Conservation (phyloP, 768 basidiomycete genomes). For the Boletellus ananiceps region DNA sequence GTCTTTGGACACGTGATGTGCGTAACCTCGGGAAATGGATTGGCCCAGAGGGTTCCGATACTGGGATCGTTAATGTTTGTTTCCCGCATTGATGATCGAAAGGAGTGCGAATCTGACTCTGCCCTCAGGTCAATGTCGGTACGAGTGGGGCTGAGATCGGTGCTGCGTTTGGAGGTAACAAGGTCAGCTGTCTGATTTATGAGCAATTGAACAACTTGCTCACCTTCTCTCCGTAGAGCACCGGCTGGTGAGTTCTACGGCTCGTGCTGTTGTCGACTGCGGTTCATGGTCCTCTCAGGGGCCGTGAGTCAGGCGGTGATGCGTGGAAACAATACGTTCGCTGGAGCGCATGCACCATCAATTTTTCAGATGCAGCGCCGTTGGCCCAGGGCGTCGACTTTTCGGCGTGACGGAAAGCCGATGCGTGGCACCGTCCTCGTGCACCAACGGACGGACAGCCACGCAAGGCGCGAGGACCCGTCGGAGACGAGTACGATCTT, state of each 20-base stretch:
- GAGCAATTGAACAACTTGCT: conserved; percentile 13
- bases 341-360: conserved; percentile 90
- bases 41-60: conserved; percentile 82
- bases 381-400: conserved; percentile 94
- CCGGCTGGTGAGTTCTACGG: conserved; percentile 60
- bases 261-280: conserved; percentile 13
- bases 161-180: conserved; percentile 93
- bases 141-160: conserved; percentile 72
- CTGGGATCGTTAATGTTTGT: conserved; percentile 88
- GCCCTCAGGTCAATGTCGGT: conserved; percentile 54
- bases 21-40: conserved; percentile 88
- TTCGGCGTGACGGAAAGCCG: conserved; percentile 35
- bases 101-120: conserved; percentile 3
- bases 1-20: conserved; percentile 85
- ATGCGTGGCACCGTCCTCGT: not conserved
- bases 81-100: not conserved
- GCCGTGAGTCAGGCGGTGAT: conserved; percentile 94
- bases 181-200: conserved; percentile 42
- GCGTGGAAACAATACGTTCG: conserved; percentile 98
- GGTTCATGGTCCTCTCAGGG: conserved; percentile 46
- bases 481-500: conserved; percentile 10
- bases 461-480: conserved; percentile 3
- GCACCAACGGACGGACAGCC: conserved; percentile 2
- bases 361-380: conserved; percentile 85
- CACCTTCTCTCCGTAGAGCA: conserved; percentile 47